Conservation (phyloP, 1,284 basidiomycete genomes). For the Leucocoprinus gongylophorus region DNA sequence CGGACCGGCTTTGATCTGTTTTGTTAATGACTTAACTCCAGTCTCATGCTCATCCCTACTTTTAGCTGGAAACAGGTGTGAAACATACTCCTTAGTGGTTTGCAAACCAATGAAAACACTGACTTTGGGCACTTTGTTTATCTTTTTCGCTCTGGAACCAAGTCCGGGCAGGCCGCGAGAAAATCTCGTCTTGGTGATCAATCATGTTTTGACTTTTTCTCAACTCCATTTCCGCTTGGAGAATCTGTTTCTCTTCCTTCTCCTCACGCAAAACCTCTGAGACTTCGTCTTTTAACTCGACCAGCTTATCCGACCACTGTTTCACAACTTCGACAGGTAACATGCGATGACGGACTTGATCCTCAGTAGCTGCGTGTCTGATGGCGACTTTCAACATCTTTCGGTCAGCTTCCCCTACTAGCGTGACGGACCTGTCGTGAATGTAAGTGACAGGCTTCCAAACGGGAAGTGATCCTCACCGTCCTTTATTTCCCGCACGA, state of each 20-base stretch:
- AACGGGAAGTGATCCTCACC: slow-evolving; percentile 42
- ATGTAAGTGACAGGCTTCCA: slow-evolving; percentile 7
- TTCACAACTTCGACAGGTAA: slow-evolving; percentile 75
- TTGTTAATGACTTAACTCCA: slow-evolving; percentile 32
- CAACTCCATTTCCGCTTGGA: slow-evolving; percentile 93
- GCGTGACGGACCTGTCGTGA: slow-evolving; percentile 72
- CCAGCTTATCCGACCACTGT: slow-evolving; percentile 68
- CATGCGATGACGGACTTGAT: slow-evolving; percentile 86
- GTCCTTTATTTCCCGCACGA: slow-evolving; percentile 87
- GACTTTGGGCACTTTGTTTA: slow-evolving; percentile 76
- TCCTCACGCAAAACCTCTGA: slow-evolving; percentile 84
- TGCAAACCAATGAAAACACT: neutral
- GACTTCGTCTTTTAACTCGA: slow-evolving; percentile 74
- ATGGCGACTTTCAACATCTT: slow-evolving; percentile 96
- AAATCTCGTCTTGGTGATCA: slow-evolving; percentile 93
- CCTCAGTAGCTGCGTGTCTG: slow-evolving; percentile 75
- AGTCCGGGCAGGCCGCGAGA: slow-evolving; percentile 86
- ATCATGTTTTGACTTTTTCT: slow-evolving; percentile 96
- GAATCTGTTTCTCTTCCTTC: slow-evolving; percentile 90
- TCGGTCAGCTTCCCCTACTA: slow-evolving; percentile 94
- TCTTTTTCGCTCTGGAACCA: slow-evolving; percentile 96
- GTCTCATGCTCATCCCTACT: slow-evolving; percentile 71
- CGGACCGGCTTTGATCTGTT: slow-evolving; percentile 16
- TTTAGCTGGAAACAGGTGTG: slow-evolving; percentile 30
- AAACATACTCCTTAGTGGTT: slow-evolving; percentile 5